Conservation (phyloP, 305 asterid genomes). For the Fraxinus floribunda region DNA sequence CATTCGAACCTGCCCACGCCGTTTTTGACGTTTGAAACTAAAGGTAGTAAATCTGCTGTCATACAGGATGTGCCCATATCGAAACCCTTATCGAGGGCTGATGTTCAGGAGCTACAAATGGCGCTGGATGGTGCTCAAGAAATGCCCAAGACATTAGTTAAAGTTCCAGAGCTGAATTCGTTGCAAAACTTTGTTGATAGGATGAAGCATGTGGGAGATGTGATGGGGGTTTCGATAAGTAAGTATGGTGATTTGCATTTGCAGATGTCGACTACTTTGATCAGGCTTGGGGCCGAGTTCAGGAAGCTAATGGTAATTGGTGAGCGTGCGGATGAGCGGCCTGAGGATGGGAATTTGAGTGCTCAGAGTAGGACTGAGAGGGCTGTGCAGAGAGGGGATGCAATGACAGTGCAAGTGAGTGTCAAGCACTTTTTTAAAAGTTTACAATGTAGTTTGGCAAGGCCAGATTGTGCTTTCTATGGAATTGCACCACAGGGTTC, state of each 20-base stretch:
- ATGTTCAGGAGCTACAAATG: constrained; percentile 61
- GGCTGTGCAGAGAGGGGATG: constrained; percentile 73
- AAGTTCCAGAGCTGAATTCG: constrained; percentile 56
- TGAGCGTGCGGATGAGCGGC: constrained; percentile 53
- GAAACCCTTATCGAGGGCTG: constrained; percentile 73
- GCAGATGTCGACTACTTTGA: constrained; percentile 66
- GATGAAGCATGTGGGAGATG: constrained; percentile 90
- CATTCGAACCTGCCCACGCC: constrained; percentile 69
- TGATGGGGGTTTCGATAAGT: constrained; percentile 63
- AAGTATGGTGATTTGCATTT: constrained; percentile 80
- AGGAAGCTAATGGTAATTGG: constrained; percentile 67
- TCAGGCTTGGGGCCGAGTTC: constrained; percentile 75
- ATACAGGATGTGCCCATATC: constrained; percentile 93
- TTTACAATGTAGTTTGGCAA: constrained; percentile 71
- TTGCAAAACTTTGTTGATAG: constrained; percentile 67
- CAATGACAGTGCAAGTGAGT: constrained; percentile 76
- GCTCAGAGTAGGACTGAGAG: constrained; percentile 59
- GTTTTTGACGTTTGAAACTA: constrained; percentile 73
- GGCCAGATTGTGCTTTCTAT: constrained; percentile 80
- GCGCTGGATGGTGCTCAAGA: constrained; percentile 69
- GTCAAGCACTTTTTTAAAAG: constrained; percentile 85
- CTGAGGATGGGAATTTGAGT: constrained; percentile 44
- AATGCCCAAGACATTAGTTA: constrained; percentile 72
- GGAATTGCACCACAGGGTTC: constrained; percentile 69
- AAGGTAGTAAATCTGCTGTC: constrained; percentile 72